Evolutionary conservation across 2,329 filamentous ascomycete genomes (phyloP).

Genomic region (Diplodia sapinea): DNA sequence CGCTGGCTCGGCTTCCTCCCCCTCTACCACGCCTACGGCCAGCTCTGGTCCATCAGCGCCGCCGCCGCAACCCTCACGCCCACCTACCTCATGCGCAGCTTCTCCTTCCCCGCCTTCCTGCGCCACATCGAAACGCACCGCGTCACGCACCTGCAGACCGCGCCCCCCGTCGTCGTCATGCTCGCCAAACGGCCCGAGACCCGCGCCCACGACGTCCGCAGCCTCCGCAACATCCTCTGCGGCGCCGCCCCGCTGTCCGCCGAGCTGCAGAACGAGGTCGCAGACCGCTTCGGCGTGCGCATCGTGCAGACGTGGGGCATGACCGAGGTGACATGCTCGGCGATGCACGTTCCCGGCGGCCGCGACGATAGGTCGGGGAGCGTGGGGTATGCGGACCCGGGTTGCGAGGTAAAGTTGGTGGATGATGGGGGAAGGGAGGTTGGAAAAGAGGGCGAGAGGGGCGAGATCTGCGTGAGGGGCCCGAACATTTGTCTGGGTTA

Average conservation of each 20-base stretch:
- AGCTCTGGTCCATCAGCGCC: slow-evolving; percentile 49
- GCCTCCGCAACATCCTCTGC: slow-evolving; percentile 45
- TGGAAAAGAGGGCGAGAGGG: neutral
- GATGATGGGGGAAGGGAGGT: slow-evolving; percentile 1
- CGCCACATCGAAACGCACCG: slow-evolving; percentile 44
- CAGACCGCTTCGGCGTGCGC: slow-evolving; percentile 42
- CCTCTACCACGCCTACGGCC: slow-evolving; percentile 48
- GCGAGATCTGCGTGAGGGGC: slow-evolving; percentile 7
- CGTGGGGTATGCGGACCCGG: slow-evolving; percentile 18
- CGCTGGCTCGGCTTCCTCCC: slow-evolving; percentile 47
- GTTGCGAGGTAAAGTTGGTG: slow-evolving; percentile 19
- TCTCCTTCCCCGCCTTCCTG: slow-evolving; percentile 45
- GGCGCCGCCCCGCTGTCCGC: slow-evolving; percentile 49
- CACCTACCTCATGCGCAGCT: slow-evolving; percentile 50
- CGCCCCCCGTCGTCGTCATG: slow-evolving; percentile 48
- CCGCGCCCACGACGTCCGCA: slow-evolving; percentile 42
- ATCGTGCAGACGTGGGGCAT: slow-evolving; percentile 59
- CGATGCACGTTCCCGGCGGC: slow-evolving; percentile 32
- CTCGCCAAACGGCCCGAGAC: slow-evolving; percentile 48
- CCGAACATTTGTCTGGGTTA: slow-evolving; percentile 27
- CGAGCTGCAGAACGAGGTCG: slow-evolving; percentile 49
- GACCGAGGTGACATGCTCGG: slow-evolving; percentile 57
- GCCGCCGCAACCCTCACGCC: slow-evolving; percentile 44
- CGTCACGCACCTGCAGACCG: slow-evolving; percentile 50
- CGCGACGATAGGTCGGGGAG: slow-evolving; percentile 15